These are phyloP conservation scores for Chlamydomonas incerta DNA, from an alignment of 139 green algal genomes.

Conservation along the genomic window DNA sequence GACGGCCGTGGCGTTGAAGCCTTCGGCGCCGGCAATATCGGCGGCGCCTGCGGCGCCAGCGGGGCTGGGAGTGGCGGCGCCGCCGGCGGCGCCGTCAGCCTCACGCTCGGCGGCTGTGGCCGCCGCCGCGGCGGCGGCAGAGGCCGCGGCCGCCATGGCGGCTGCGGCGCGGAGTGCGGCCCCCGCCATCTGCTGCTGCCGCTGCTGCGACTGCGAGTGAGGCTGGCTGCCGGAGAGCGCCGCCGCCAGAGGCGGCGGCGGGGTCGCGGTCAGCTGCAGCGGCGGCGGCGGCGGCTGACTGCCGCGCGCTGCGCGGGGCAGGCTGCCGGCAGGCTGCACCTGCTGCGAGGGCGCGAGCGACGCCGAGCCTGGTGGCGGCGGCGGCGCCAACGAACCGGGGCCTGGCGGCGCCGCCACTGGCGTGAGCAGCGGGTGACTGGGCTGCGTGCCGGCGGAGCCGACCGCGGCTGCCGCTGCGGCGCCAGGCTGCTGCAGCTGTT, in stretches of 20 bases:
- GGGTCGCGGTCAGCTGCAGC: background rate
- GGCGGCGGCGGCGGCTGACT: background rate
- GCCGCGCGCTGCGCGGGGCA: background rate
- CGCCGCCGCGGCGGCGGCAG: too few species aligned
- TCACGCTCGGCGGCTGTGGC: too few species aligned
- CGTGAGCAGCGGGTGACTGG: background rate
- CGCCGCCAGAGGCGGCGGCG: background rate
- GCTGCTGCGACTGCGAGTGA: background rate
- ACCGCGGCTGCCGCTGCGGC: too few species aligned
- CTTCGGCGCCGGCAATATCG: background rate
- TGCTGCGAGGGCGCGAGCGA: background rate
- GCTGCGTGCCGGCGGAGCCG: too few species aligned
- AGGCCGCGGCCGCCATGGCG: background rate
- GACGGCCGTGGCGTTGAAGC: background rate
- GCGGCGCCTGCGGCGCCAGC: too few species aligned
- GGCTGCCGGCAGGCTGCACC: background rate
- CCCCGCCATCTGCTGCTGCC: background rate
- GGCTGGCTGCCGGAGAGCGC: background rate
- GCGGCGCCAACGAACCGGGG: background rate
- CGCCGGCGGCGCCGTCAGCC: too few species aligned
- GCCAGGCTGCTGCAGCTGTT: too few species aligned
- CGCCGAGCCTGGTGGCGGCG: background rate
- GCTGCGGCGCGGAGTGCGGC: background rate
- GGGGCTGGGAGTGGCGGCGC: background rate
- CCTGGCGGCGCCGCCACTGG: too few species aligned